Evolutionary conservation across 2,329 filamentous ascomycete genomes (phyloP).

Genomic region (Onygena corvina): DNA sequence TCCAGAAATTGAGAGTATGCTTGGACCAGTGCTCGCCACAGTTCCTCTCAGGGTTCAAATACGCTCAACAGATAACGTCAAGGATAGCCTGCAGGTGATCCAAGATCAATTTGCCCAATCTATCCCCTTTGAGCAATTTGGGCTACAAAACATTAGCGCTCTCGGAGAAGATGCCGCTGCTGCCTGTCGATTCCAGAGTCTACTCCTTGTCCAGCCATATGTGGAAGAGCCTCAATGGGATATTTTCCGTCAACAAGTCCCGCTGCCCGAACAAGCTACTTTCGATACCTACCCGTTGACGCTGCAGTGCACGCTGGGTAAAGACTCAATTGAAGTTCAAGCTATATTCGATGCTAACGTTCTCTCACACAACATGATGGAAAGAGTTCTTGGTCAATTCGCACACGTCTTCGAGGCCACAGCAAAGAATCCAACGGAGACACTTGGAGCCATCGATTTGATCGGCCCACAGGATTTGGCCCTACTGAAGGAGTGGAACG

Average conservation of each 20-base stretch:
- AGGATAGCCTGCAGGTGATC: constrained; percentile 34
- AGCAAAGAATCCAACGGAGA: neutral
- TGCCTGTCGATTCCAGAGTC: constrained; percentile 33
- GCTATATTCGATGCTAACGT: neutral
- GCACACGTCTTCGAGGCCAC: neutral
- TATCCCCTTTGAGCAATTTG: constrained; percentile 47
- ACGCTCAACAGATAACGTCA: constrained; percentile 11
- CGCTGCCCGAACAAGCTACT: neutral
- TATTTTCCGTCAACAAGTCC: neutral
- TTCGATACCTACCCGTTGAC: constrained; percentile 3
- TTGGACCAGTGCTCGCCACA: constrained; percentile 31
- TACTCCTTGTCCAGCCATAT: constrained; percentile 25
- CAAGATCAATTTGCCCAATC: constrained; percentile 42
- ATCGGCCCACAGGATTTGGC: neutral
- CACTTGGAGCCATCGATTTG: neutral
- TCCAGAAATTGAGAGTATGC: constrained; percentile 27
- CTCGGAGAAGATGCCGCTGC: constrained; percentile 35
- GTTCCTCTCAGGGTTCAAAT: constrained; percentile 27
- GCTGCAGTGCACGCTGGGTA: neutral
- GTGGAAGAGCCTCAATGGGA: neutral
- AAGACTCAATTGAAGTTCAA: neutral
- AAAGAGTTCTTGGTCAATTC: constrained; percentile 1
- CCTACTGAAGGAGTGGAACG: neutral
- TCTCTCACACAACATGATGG: neutral
- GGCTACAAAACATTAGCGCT: constrained; percentile 38